Conservation (phyloP, 2,329 filamentous ascomycete genomes). For the Didymella keratinophila region DNA sequence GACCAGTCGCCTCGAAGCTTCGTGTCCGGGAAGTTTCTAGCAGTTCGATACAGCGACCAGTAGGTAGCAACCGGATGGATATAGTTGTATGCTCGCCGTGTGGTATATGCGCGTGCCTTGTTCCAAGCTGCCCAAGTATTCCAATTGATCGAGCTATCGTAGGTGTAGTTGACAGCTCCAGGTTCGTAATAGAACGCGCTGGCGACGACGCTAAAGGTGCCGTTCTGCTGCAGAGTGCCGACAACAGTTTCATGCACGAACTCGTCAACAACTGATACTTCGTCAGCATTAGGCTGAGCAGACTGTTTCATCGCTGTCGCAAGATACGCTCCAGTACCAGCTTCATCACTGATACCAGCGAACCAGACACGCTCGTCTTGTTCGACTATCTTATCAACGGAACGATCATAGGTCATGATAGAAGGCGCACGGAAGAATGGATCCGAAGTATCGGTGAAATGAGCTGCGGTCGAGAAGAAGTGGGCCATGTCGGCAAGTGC, state of each 20-base stretch:
- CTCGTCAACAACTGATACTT: constrained; percentile 62
- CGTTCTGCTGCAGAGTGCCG: constrained; percentile 54
- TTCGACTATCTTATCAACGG: constrained; percentile 47
- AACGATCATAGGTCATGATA: constrained; percentile 63
- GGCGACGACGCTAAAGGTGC: constrained; percentile 59
- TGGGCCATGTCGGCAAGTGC: constrained; percentile 58
- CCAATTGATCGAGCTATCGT: constrained; percentile 59
- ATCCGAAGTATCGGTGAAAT: constrained; percentile 61
- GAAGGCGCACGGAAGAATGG: constrained; percentile 64
- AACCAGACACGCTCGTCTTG: constrained; percentile 64
- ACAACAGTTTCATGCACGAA: constrained; percentile 63
- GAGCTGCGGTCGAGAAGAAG: constrained; percentile 64
- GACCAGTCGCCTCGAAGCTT: constrained; percentile 55
- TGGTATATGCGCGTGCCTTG: constrained; percentile 54
- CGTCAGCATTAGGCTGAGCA: constrained; percentile 57
- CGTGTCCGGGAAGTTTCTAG: constrained; percentile 58
- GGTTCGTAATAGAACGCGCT: constrained; percentile 67
- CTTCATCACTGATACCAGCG: constrained; percentile 67
- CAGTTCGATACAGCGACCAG: constrained; percentile 66
- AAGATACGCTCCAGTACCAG: constrained; percentile 64
- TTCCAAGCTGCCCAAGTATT: constrained; percentile 62
- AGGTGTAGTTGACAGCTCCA: constrained; percentile 53
- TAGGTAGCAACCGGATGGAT: constrained; percentile 65
- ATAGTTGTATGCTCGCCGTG: constrained; percentile 66
- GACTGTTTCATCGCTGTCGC: constrained; percentile 65